Base-by-base conservation (phyloP, 768 basidiomycete species). In the Hygrophoropsis aurantiaca region DNA sequence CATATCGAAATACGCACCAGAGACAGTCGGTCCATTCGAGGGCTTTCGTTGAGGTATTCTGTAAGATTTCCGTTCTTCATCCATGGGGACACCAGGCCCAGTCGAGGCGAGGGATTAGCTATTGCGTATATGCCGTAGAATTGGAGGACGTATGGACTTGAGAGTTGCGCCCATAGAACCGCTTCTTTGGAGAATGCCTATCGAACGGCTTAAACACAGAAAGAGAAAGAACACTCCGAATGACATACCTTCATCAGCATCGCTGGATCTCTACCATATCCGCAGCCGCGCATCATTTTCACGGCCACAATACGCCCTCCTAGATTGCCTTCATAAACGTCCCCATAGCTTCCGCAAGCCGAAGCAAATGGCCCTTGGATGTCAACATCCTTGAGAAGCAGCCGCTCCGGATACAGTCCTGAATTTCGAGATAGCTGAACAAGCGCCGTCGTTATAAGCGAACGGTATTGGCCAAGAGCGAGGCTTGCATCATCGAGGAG, bases 141-240 rank as follows among this genome's bases (percentile, higher is more conserved):
- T 8, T 42, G 21, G 4, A 53, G 33, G 11, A 53, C 23, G 33
- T 53, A 51, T 0, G 50, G 43, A 32, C 67, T 65, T 0, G 60
- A 59, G 15, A 69, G 49, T 41, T 70, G 67, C 21, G 59, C 57
- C 68, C 64, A 70, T 13, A 60, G 47, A 18, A 58, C 49, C 2
- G 52, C 58, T 34, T 58, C 56, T 16, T 51, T 44, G 11, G 40
- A 44, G 25, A 57, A 58, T 23, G 49, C 58, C 58, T 56, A 20
- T 34, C 27, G n/a, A n/a, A 30, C 13, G 32, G 49, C 20, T 50
- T 53, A 20, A 47, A 41, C 15, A 52, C 50, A 19, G 59, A 52
- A 8, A 26, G 35, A 23, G 44, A 33, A 54, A 54, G n/a, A 24
- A 8, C n/a, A n/a, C 40, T 16, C 20, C 37, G 20, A 45, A 26